Conservation (phyloP, 2,329 filamentous ascomycete genomes). For the Nannizziopsis barbatae region DNA sequence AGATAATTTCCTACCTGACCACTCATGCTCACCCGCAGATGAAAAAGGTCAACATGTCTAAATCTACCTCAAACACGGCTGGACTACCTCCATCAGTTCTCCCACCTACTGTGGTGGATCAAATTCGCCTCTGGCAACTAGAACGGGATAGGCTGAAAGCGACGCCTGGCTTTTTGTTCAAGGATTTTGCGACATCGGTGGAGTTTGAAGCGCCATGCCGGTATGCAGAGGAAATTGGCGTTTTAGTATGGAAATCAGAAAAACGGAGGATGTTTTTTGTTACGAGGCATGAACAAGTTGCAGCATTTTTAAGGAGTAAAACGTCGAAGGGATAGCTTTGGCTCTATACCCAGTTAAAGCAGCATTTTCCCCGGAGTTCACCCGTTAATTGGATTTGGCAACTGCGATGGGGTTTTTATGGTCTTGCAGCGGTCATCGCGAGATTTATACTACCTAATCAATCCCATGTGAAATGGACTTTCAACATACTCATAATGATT, state of each 20-base stretch:
- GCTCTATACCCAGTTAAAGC: neutral
- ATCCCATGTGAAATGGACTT: neutral
- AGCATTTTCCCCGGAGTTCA: too few relatives aligned
- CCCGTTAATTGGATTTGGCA: too few relatives aligned
- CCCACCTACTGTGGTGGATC: constrained; percentile 91
- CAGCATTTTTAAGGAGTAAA: constrained; percentile 61
- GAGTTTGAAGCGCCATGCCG: constrained; percentile 44
- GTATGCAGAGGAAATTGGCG: constrained; percentile 81
- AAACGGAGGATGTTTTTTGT: constrained; percentile 78
- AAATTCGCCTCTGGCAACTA: constrained; percentile 94
- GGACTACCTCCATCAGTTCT: constrained; percentile 52
- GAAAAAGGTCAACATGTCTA: constrained; percentile 47
- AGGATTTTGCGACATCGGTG: constrained; percentile 66
- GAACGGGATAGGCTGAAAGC: constrained; percentile 90
- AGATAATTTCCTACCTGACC: constrained; percentile 86
- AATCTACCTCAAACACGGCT: constrained; percentile 30
- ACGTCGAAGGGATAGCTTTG: constrained; percentile 36
- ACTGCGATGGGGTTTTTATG: too few relatives aligned
- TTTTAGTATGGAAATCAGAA: constrained; percentile 78
- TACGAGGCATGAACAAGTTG: constrained; percentile 78
- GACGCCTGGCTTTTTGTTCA: constrained; percentile 73
- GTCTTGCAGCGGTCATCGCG: neutral
- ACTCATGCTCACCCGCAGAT: constrained; percentile 93
- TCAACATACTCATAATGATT: constrained; percentile 13
- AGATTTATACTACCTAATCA: neutral